A percentile compares a stretch with the other conserved stretches of the same genome.
Evolutionary conservation across 331 rosid species (phyloP).

Genomic region (Rhamnella rubrinervis): DNA sequence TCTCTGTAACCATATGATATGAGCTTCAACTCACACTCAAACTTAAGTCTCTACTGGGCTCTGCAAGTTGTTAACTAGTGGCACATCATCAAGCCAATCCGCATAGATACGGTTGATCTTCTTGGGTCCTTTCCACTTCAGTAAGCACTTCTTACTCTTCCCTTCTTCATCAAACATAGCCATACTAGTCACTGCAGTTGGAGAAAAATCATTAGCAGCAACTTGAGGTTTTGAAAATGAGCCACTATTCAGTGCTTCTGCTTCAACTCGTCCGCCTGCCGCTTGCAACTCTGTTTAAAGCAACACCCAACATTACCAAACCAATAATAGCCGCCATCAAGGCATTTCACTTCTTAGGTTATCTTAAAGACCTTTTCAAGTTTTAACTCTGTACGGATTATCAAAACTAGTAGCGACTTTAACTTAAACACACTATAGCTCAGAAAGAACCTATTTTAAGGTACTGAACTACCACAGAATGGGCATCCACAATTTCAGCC

Average conservation of each 20-base stretch:
- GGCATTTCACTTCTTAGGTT: not conserved
- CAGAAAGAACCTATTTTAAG: not conserved
- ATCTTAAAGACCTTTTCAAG: not conserved
- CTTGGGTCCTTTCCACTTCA: slow-evolving; percentile 68
- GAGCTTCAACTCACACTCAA: not conserved
- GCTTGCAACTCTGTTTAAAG: slow-evolving; percentile 60
- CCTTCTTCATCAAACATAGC: slow-evolving; percentile 46
- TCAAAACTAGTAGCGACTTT: too few relatives aligned
- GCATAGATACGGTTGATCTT: slow-evolving; percentile 80
- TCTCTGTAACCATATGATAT: not conserved
- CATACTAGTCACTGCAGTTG: slow-evolving; percentile 20
- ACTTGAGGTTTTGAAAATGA: slow-evolving; percentile 31
- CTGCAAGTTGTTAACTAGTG: slow-evolving; percentile 42
- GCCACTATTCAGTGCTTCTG: slow-evolving; percentile 33
- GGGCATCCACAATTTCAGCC: not conserved
- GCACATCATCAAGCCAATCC: slow-evolving; percentile 89
- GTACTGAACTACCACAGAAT: not conserved
- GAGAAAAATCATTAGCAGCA: slow-evolving; percentile 44
- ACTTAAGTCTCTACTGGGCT: slow-evolving; percentile 51
- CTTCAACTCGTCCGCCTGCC: slow-evolving; percentile 48
- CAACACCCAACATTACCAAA: not conserved
- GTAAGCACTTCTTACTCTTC: slow-evolving; percentile 41
- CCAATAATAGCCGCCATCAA: slow-evolving; percentile 4
- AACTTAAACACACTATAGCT: too few relatives aligned
- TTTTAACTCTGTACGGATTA: too few relatives aligned